phyloP scores from a whole-genome alignment of 2,329 filamentous ascomycete species.

The Botryotinia narcissicola region DNA sequence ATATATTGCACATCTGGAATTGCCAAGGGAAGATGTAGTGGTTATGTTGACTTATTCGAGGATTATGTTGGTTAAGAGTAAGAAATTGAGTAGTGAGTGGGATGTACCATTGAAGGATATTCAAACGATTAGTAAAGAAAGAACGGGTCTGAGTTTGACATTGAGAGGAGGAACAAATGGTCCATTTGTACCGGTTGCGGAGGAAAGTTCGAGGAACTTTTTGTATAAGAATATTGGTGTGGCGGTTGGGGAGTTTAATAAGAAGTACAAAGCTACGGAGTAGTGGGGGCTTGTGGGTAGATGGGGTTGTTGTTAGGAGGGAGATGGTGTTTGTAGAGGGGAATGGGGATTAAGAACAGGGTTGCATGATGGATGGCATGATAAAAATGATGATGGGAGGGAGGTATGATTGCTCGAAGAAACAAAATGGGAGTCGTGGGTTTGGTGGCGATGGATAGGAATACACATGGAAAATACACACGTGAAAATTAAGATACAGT shows the following conservation, averaged over 20 bases:
- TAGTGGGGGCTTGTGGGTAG: conserved; percentile 35
- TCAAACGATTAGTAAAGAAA: conserved; percentile 94
- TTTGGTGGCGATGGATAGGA: conserved; percentile 1
- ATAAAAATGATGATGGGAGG: conserved; percentile 8
- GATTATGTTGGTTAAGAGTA: conserved; percentile 86
- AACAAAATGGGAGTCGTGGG: background rate
- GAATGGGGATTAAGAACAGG: background rate
- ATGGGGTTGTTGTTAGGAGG: no score
- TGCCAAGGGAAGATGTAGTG: conserved; percentile 83
- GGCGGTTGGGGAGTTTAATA: conserved; percentile 66
- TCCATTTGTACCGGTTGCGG: conserved; percentile 90
- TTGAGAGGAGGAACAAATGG: conserved; percentile 89
- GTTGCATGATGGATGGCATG: background rate
- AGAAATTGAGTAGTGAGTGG: conserved; percentile 87
- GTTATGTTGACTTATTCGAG: conserved; percentile 84
- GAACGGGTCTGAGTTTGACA: conserved; percentile 86
- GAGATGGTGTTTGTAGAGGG: conserved; percentile 35
- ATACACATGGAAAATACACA: conserved; percentile 6
- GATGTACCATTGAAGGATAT: conserved; percentile 94
- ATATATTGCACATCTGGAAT: conserved; percentile 94
- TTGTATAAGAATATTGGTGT: conserved; percentile 64
- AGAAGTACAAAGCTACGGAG: conserved; percentile 46
- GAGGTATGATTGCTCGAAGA: conserved; percentile 2
- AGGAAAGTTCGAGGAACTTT: conserved; percentile 69
- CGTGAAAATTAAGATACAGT: background rate